Conservation (phyloP, 2,329 filamentous ascomycete species). For the Corniculantispora saksenae region DNA sequence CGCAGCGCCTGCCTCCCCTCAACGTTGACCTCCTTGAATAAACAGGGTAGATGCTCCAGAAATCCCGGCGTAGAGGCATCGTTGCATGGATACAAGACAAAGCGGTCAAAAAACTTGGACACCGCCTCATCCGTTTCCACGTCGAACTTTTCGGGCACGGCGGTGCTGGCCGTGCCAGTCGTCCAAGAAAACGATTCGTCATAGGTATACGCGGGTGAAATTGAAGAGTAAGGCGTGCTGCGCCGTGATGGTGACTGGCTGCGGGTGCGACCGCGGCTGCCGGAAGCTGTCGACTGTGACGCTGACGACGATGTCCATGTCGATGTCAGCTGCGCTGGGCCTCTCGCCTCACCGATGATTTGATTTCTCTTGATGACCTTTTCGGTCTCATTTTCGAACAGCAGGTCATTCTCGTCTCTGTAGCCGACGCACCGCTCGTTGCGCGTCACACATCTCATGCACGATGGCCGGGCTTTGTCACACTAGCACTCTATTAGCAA, state of each 20-base stretch:
- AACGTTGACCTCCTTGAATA: conserved; percentile 41
- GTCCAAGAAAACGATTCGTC: background rate
- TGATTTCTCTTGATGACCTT: conserved; percentile 29
- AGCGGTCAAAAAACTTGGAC: conserved; percentile 39
- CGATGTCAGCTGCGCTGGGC: conserved; percentile 28
- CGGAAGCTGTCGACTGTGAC: background rate
- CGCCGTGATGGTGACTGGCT: background rate
- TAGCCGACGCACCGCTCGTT: conserved; percentile 41
- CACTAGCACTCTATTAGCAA: conserved; percentile 25
- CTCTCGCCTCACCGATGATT: conserved; percentile 3
- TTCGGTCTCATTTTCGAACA: conserved; percentile 39
- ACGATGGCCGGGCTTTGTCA: conserved; percentile 37
- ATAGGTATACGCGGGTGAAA: background rate
- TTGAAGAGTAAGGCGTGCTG: background rate
- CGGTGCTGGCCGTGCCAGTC: background rate
- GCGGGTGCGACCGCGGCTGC: background rate
- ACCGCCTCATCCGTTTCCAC: conserved; percentile 31
- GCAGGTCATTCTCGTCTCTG: conserved; percentile 37
- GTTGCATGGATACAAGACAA: conserved; percentile 39
- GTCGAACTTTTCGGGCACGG: background rate
- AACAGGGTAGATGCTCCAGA: conserved; percentile 38
- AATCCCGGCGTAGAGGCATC: conserved; percentile 39
- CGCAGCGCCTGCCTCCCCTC: conserved; percentile 38
- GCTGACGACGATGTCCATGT: background rate
- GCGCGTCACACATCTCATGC: conserved; percentile 38